Conservation (phyloP, 805 yeast species). For the Saccharomycopsis synnaedendra region DNA sequence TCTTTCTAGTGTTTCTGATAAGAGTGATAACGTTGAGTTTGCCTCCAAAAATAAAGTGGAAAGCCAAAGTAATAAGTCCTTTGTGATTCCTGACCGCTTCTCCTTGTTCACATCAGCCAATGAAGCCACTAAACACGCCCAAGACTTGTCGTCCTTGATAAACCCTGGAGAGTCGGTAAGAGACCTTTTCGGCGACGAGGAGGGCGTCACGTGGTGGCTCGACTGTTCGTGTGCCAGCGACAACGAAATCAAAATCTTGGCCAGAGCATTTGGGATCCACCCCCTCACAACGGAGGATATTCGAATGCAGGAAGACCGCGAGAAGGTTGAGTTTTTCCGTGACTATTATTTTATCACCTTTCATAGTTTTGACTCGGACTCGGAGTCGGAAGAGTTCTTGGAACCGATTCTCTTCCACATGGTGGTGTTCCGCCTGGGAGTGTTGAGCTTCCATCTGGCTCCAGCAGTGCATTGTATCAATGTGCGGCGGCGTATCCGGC, state of each 20-base stretch:
- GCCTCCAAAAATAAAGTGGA: neutral
- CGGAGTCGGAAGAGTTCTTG: slow-evolving; percentile 70
- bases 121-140: slow-evolving; percentile 83
- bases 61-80: neutral
- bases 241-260: slow-evolving; percentile 81
- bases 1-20: neutral
- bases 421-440: slow-evolving; percentile 50
- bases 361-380: slow-evolving; percentile 87
- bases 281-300: slow-evolving; percentile 98
- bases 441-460: slow-evolving; percentile 47
- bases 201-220: slow-evolving; percentile 76
- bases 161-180: slow-evolving; percentile 37
- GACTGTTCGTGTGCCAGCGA: slow-evolving; percentile 94
- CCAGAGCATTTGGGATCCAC: slow-evolving; percentile 93
- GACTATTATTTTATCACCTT: slow-evolving; percentile 91
- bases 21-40: too few species aligned
- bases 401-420: slow-evolving; percentile 56
- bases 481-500: slow-evolving; percentile 53
- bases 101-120: slow-evolving; percentile 72
- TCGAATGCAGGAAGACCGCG: slow-evolving; percentile 92
- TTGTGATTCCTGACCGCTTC: slow-evolving; percentile 61
- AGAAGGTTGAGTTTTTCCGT: slow-evolving; percentile 87
- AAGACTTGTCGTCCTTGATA: slow-evolving; percentile 71
- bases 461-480: slow-evolving; percentile 53
- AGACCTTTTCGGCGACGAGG: slow-evolving; percentile 21